These are phyloP conservation scores for Coemansia sp. DNA, from an alignment of 192 early-diverging fungal genomes.

Conservation along the genomic window DNA sequence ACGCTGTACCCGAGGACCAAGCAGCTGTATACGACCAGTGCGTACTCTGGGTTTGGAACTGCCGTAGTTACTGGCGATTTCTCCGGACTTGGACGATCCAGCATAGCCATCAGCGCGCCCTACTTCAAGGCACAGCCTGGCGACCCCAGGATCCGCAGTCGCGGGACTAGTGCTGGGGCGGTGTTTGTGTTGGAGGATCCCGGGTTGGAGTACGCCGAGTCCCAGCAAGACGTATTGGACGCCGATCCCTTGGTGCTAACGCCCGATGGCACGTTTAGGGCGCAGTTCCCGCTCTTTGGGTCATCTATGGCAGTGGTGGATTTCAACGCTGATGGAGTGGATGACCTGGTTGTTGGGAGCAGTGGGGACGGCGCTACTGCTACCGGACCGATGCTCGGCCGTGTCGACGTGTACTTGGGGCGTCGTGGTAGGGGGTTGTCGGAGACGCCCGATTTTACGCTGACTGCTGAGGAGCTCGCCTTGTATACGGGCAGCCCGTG, in stretches of 20 bases:
- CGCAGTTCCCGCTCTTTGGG: conserved; percentile 63
- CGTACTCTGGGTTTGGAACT: conserved; percentile 68
- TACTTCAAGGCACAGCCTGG: conserved; percentile 35
- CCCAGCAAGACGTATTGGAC: conserved; percentile 49
- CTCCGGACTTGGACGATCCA: conserved; percentile 57
- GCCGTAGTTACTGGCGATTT: conserved; percentile 69
- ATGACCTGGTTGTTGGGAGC: conserved; percentile 75
- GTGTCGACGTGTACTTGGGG: conserved; percentile 71
- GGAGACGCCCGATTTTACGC: conserved; percentile 47
- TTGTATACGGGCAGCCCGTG: conserved; percentile 12
- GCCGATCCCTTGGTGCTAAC: conserved; percentile 36
- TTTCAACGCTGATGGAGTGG: conserved; percentile 81
- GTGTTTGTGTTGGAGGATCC: conserved; percentile 53
- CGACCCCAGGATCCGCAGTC: not conserved
- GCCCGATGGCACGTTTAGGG: conserved; percentile 6
- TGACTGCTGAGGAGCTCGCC: conserved; percentile 37
- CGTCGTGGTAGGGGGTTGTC: conserved; percentile 50
- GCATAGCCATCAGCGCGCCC: conserved; percentile 67
- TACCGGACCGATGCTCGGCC: conserved; percentile 47
- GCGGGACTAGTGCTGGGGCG: conserved; percentile 40
- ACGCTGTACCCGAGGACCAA: conserved; percentile 45
- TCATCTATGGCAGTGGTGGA: conserved; percentile 74
- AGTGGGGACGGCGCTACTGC: conserved; percentile 54
- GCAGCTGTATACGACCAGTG: conserved; percentile 44
- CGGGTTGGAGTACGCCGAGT: conserved; percentile 10